These are phyloP conservation scores for Botrytis paeoniae DNA, from an alignment of 2,329 filamentous ascomycete genomes.

Conservation along the genomic window DNA sequence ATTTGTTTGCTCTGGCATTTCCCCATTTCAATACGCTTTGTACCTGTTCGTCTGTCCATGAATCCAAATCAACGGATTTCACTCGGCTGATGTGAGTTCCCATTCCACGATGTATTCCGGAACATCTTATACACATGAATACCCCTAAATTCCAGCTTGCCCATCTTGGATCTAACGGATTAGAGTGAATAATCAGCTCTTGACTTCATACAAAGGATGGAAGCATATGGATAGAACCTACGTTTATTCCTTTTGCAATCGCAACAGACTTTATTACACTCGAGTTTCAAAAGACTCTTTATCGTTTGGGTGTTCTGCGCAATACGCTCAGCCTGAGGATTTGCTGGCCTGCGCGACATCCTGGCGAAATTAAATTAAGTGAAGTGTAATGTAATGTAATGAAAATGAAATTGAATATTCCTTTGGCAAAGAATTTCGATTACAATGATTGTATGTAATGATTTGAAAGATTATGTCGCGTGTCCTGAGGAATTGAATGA, in stretches of 20 bases:
- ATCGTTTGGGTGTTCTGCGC: slow-evolving; percentile 92
- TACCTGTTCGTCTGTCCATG: slow-evolving; percentile 98
- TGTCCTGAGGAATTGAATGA: background rate
- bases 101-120: slow-evolving; percentile 97
- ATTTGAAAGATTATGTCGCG: slow-evolving; percentile 5
- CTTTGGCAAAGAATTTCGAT: background rate
- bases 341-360: slow-evolving; percentile 80
- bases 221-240: slow-evolving; percentile 45
- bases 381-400: background rate
- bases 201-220: background rate
- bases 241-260: slow-evolving; percentile 99
- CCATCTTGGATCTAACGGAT: slow-evolving; percentile 84
- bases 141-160: slow-evolving; percentile 98
- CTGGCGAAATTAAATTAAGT: background rate
- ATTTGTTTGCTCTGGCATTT: slow-evolving; percentile 94
- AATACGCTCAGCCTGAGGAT: slow-evolving; percentile 79
- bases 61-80: slow-evolving; percentile 96
- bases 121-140: slow-evolving; percentile 97
- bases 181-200: background rate
- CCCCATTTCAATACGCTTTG: slow-evolving; percentile 94
- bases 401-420: background rate
- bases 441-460: slow-evolving; percentile 4
- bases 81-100: slow-evolving; percentile 97
- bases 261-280: slow-evolving; percentile 93
- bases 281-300: slow-evolving; percentile 91